Base-by-base conservation (phyloP, 441 rosid genomes). In the Isatis lusitanica region DNA sequence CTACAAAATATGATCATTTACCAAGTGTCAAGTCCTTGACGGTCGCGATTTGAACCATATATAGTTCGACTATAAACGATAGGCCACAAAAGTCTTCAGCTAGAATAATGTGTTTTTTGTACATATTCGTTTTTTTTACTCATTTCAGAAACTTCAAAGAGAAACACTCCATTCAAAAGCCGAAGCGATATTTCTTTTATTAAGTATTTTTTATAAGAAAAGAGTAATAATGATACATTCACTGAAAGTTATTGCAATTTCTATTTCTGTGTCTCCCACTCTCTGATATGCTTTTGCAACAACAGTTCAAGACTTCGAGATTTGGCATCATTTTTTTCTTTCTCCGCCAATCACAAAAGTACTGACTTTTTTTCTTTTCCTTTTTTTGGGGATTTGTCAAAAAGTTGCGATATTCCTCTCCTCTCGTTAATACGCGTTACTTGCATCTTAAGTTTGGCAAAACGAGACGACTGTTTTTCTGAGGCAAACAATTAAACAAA, bases 231-330 rank as follows among this genome's bases (percentile, higher is more conserved):
- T 62, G 62, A 62, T 17, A 62, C 42, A 71, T 51, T 71, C 33
- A 52, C 18, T 52, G 63, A 71, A 64, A 62, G 64, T 44, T 50
- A 40, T 8, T 24, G 48, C 26, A 56, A 55, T 18, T 53, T 55
- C 38, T 63, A 43, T 55, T 53, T 53, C 15, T 21, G 44, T 73
- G 76, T 53, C 39, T 53, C 70, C 70, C 70, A 73, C 76, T 73
- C 26, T 71, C 11, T 51, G 53, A 40, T n/a, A 39, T 61, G 61
- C 68, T 62, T 62, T 62, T 47, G 48, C 7, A 42, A 40, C 63
- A 51, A 43, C 48, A 35, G 57, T 73, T 63, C 38, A 63, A 64
- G 57, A 53, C 43, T 73, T 63, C 38, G 55, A 64, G 57, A 53
- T 53, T 63, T 24, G 48, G 48, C 33, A 44, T 55, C 46, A 51